Evolutionary conservation across 495 filamentous ascomycete genomes (phyloP), one percentile per base, ranked within the genome.

Genomic region (Amorphotheca resinae): DNA sequence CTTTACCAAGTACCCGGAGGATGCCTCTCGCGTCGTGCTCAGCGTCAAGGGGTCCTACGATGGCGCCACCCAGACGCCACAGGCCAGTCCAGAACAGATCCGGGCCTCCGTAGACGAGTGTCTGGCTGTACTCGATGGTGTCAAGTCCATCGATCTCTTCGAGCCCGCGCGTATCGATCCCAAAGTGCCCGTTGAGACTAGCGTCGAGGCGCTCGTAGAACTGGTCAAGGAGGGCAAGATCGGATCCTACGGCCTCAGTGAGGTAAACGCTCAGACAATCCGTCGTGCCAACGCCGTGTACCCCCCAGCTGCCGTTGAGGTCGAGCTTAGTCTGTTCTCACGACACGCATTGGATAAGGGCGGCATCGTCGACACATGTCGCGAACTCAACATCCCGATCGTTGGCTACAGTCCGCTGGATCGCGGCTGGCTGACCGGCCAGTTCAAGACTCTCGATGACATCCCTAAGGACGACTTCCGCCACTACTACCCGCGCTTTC

Each of bases 71-170:
- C 38, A 9, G 9, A 9, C 9, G 9, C 33, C 33, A 8, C 9
- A 36, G 8, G 16, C 9, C 9, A 36, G 33, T 38, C 9, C 56
- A 35, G 69, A 70, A 49, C 71, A 73, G 45, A 68, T 82, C 3
- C 70, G 75, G 9, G 65, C 70, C 11, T 74, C 70, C 39, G 66
- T 93, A 42, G 82, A 91, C 40, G 68, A 76, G 46, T 70, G 65
- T 49, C 55, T 89, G 31, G 64, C 52, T 18, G 56, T 69, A 26
- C 64, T 84, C 11, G 72, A 77, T 28, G 82, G 77, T 4, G 80
- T 76, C 43, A 88, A 87, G 67, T 77, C 67, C 49, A 60, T 93
- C 40, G 84, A 93, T 59, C 72, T 87, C 42, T 94, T 85, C 47
- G 77, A 87, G 61, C 76, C 63, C 46, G 83, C 80, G 12, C 66